Evolutionary conservation across 768 basidiomycete species (phyloP).

Genomic region (Termitomyces sp.): DNA sequence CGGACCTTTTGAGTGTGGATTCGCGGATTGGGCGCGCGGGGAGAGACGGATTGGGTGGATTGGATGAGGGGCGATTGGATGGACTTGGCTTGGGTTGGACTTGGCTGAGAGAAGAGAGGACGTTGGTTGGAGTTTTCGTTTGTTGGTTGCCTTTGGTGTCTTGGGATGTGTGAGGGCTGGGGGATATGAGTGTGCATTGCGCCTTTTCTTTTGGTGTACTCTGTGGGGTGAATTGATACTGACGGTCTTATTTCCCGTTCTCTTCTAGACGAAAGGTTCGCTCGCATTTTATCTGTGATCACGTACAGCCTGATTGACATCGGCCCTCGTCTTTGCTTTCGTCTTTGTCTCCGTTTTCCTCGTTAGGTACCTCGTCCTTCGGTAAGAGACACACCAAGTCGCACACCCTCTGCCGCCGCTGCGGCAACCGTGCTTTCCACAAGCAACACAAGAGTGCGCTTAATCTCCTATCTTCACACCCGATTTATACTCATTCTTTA

Average conservation of each 20-base stretch:
- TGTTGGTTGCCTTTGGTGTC: background rate
- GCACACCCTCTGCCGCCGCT: slow-evolving; percentile 96
- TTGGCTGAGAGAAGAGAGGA: background rate
- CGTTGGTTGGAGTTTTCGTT: background rate
- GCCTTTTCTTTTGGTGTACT: background rate
- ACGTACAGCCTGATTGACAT: background rate
- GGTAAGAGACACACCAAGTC: slow-evolving; percentile 98
- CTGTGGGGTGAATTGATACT: slow-evolving; percentile 7
- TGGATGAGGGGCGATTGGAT: background rate
- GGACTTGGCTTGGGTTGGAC: background rate
- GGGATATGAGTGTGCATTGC: background rate
- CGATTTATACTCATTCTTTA: background rate
- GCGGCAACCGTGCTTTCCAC: slow-evolving; percentile 95
- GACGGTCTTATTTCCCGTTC: slow-evolving; percentile 15
- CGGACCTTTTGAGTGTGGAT: slow-evolving; percentile 9
- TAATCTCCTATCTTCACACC: background rate
- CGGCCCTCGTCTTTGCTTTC: background rate
- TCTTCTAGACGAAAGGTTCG: slow-evolving; percentile 79
- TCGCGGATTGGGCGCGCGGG: slow-evolving; percentile 2
- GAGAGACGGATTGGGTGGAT: slow-evolving; percentile 11
- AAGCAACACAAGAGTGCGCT: slow-evolving; percentile 90
- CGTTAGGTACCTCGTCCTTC: slow-evolving; percentile 90
- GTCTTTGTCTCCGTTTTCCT: background rate
- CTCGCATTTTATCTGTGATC: slow-evolving; percentile 13
- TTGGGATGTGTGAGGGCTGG: background rate